A percentile compares a stretch with the other conserved stretches of the same genome.
phyloP scores from a whole-genome alignment of 306 rosid genomes.

The Alnus rubra region DNA sequence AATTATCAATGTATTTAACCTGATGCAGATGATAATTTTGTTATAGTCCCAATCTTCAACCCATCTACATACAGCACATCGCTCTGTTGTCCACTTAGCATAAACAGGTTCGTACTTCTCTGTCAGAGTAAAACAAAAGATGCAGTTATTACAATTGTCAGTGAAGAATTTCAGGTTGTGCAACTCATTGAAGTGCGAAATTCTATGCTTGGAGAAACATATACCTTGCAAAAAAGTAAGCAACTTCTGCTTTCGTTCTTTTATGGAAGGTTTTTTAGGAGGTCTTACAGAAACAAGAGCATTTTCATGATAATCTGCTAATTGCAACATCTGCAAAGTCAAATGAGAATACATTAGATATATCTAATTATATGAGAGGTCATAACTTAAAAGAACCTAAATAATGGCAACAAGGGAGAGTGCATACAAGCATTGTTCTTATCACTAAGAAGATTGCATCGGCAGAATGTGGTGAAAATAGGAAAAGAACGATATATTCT shows the following conservation, averaged over 20 bases:
- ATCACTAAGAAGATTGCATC: not conserved
- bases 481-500: not conserved
- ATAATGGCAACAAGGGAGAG: not conserved
- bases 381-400: no score
- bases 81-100: slow-evolving; percentile 99
- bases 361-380: not conserved
- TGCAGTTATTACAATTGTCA: slow-evolving; percentile 18
- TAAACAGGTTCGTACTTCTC: slow-evolving; percentile 93
- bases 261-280: slow-evolving; percentile 80
- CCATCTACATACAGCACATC: slow-evolving; percentile 99
- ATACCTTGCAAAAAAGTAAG: slow-evolving; percentile 92
- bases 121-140: slow-evolving; percentile 40
- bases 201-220: slow-evolving; percentile 16
- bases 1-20: slow-evolving; percentile 7
- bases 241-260: slow-evolving; percentile 86
- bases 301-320: slow-evolving; percentile 89
- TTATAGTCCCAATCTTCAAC: slow-evolving; percentile 99
- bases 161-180: slow-evolving; percentile 25
- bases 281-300: slow-evolving; percentile 67
- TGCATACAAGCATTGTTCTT: not conserved
- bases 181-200: slow-evolving; percentile 23
- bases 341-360: slow-evolving; percentile 31
- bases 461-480: not conserved
- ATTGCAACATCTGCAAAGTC: slow-evolving; percentile 83
- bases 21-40: slow-evolving; percentile 95